Evolutionary conservation across 2,329 filamentous ascomycete species (phyloP), one percentile per base, ranked within the genome.

Genomic region (Sclerotinia sclerotiorum): DNA sequence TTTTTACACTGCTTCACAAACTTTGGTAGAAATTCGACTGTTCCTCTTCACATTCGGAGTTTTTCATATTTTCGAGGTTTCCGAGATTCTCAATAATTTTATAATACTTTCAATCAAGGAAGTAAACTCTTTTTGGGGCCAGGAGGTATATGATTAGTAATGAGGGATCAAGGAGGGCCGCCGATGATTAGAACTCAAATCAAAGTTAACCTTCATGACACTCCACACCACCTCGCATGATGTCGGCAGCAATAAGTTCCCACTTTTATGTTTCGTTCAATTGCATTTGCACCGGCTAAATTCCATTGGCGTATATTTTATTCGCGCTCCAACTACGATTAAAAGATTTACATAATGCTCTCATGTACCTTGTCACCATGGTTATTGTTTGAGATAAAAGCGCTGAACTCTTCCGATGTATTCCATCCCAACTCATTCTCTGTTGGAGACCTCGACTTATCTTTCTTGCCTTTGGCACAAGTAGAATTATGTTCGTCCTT

Each of bases 271-370:
- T 27, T 54, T 54, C 15, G 24, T 54, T 27, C 27, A 54, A 42
- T 54, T 15, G 27, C 29, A 21, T 32, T 5, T 32, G 8, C 17
- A 48, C 6, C 44, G 42, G 57, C 10, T 61, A 32, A 35, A 61
- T 24, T n/a, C 11, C 29, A 5, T 21, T 29, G 57, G 17, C 32
- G 13, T 10, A 17, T 2, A 35, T 13, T 10, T 11, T 49, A 24
- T 49, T 49, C 35, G 19, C 58, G 27, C 42, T 61, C 58, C 58
- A 49, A 61, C 27, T 61, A 61, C 44, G 32, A 27, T 35, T 44
- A n/a, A 3, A 35, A 21, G 11, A 48, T 48, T 11, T 17, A n/a
- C 19, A 8, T 15, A 46, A 15, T 48, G 5, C n/a, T 3, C 15
- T 32, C 13, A 6, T 29, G 5, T 2, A 48, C n/a, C 57, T 61